These are phyloP conservation scores for Volvox carteri DNA, from an alignment of 163 green algal species.

Conservation along the genomic window DNA sequence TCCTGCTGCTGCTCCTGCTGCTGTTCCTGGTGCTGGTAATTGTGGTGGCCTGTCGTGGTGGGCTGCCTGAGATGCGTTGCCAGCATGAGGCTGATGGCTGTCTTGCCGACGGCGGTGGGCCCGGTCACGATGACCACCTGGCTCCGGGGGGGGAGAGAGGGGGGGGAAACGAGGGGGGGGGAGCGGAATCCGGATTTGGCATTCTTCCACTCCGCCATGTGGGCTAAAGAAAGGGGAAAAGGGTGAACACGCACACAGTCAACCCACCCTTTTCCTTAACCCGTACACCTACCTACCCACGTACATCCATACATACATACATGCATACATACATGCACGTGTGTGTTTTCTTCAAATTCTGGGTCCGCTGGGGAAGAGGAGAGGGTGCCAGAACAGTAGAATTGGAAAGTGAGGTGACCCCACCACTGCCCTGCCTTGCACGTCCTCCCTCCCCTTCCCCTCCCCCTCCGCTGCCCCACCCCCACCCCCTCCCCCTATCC, in stretches of 20 bases:
- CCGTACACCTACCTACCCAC: too few relatives aligned
- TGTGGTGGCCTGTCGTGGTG: too few relatives aligned
- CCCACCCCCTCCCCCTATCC: background rate
- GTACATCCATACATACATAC: too few relatives aligned
- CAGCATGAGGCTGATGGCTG: slow-evolving; percentile 82
- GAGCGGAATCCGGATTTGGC: too few relatives aligned
- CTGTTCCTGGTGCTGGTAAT: too few relatives aligned
- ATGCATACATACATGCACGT: too few relatives aligned
- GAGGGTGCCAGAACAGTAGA: background rate
- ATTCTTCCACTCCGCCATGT: too few relatives aligned
- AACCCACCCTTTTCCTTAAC: too few relatives aligned
- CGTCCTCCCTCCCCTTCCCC: background rate
- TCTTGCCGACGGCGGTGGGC: slow-evolving; percentile 94
- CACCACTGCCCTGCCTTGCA: background rate
- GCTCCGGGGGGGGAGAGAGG: background rate
- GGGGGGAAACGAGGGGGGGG: background rate
- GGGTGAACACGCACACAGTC: too few relatives aligned
- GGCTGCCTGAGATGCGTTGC: slow-evolving; percentile 76
- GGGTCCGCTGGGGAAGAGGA: too few relatives aligned
- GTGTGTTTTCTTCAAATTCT: too few relatives aligned
- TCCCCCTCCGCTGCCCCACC: background rate
- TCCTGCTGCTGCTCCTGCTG: background rate
- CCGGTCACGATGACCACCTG: slow-evolving; percentile 65
- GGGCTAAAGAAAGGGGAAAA: too few relatives aligned
- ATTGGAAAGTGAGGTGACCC: background rate